These are phyloP conservation scores for Fusarium succisae DNA, from an alignment of 2,329 filamentous ascomycete genomes.

Conservation along the genomic window DNA sequence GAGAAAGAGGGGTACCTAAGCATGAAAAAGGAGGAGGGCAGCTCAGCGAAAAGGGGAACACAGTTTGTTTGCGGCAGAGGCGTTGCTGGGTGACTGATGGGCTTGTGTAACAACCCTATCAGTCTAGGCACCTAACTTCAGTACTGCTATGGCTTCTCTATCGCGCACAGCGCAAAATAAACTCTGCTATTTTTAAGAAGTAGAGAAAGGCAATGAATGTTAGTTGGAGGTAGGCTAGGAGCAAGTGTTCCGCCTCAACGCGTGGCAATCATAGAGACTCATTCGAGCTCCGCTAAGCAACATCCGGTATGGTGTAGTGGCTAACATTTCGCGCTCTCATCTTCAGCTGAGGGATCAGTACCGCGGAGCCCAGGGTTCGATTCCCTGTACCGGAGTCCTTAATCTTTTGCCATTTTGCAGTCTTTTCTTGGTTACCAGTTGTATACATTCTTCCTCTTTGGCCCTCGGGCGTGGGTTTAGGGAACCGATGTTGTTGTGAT, in stretches of 20 bases:
- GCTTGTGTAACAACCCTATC: not conserved
- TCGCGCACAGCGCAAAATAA: not conserved
- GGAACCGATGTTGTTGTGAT: too few species aligned
- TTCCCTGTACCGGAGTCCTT: constrained; percentile 41
- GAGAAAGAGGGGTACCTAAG: not conserved
- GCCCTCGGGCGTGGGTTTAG: not conserved
- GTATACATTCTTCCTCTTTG: not conserved
- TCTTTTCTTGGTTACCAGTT: not conserved
- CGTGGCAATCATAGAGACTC: accelerated
- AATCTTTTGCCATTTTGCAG: not conserved
- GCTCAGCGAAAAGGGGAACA: not conserved
- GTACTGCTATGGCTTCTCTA: not conserved
- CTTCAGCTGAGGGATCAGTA: constrained; percentile 28
- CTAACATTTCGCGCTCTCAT: constrained; percentile 48
- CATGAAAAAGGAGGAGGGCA: too few species aligned
- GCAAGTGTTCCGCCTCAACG: not conserved
- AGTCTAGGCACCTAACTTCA: not conserved
- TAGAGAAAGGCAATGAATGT: not conserved
- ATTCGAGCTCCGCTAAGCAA: accelerated
- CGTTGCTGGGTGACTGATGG: constrained; percentile 22
- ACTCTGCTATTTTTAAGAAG: not conserved
- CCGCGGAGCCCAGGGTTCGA: constrained; percentile 44
- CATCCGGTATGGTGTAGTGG: constrained; percentile 49
- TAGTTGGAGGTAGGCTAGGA: too few species aligned
- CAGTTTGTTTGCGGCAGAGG: not conserved